Evolutionary conservation across 768 basidiomycete genomes (phyloP), one percentile per base, ranked within the genome.

Genomic region (Pisolithus orientalis): DNA sequence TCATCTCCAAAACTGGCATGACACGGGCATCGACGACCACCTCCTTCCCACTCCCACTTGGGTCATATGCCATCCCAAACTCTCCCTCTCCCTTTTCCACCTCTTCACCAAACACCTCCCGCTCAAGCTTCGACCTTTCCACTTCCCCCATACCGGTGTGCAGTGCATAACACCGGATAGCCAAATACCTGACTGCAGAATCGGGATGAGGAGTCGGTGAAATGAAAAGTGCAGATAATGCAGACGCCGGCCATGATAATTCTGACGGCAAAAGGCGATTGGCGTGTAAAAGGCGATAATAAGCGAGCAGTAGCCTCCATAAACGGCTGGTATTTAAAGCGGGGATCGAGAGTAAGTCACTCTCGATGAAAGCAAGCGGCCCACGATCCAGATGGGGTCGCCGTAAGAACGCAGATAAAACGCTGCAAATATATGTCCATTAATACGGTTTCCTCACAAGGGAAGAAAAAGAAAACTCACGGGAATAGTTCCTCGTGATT

Each of bases 71-170:
- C n/a, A 91, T 65, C 13, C 69, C 72, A 53, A 84, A 90, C 47
- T 94, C 13, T 14, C 13, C 13, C 13, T 34, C 13, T 13, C 34
- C 87, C 1, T 76, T 74, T 9, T 71, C 73, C 44, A 75, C 78
- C 4, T 73, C 63, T 44, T 81, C 76, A 16, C 90, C 89, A 1
- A 94, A 66, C 4, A 81, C 65, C 38, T 77, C 65, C 21, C 67
- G 70, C 66, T 92, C 90, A 52, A 89, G 62, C 48, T 78, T 78
- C 32, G 80, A 78, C 29, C 89, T 80, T 55, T 88, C 85, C 0
- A 72, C 78, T 66, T 95, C 91, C 16, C 82, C 80, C 83, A 93
- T 87, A 5, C 85, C 80, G 46, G 78, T 80, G 59, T 90, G 87
- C 44, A 83, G 63, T 0, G 87, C 80, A 67, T 92, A 90, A 62